Evolutionary conservation across 2,329 filamentous ascomycete genomes (phyloP), one percentile per base, ranked within the genome.

Genomic region (Ophiocordyceps camponoti-saundersi): DNA sequence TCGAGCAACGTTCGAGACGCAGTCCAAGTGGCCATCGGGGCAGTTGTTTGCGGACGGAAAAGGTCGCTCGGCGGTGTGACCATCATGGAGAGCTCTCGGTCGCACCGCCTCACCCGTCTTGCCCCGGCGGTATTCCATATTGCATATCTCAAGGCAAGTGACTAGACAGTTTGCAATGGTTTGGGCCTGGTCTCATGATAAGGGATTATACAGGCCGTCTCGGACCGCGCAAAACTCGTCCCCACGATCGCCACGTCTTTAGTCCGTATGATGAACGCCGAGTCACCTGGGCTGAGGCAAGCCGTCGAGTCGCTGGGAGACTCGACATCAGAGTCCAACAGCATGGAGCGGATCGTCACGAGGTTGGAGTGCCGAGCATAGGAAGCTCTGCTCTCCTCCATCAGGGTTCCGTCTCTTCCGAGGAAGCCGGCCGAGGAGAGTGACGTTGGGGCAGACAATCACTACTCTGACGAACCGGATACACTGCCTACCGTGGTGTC

Each of bases 41-140:
- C 56, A 8, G 44, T 62, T 1, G 48, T 63, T 2, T 36, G 58
- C 11, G 60, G 60, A 2, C 50, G 50, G 10, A 49, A 43, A 3
- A 56, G 51, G 42, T 54, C 47, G 26, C 52, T 52, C 11, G 53
- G 49, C 36, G 54, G 53, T 1, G 48, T 62, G 6, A 49, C 47
- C 42, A 46, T 57, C 1, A 18, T 48, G 6, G 47, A 52, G 2
- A 48, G 48, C n/a, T 52, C 42, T 12, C 41, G 50, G 16, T 41
- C 51, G 3, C 50, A 51, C 13, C 54, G 59, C 8, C 52, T 67
- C 11, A 50, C 51, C 2, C 48, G 47, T 3, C 43, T 66, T 6
- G 55, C 56, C 4, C 65, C 65, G 0, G 60, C 60, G 16, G 61
- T 66, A 16, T 66, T 67, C 26, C 52, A 65, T 45, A 52, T 61